Conservation (phyloP, 495 filamentous ascomycete genomes). For the Penicillium lagena region DNA sequence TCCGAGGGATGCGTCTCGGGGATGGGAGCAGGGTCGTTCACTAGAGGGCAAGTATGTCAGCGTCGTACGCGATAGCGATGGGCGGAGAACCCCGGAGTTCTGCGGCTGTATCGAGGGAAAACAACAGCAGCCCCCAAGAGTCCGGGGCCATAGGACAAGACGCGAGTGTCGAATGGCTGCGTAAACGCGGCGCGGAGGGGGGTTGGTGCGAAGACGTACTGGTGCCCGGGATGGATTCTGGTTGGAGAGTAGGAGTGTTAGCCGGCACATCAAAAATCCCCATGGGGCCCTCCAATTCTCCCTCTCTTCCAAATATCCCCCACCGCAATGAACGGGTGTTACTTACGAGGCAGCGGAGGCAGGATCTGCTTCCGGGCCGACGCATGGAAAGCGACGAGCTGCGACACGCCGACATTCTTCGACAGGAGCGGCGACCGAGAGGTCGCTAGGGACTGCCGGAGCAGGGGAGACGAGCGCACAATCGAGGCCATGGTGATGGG, state of each 20-base stretch:
- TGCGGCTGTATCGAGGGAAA: neutral
- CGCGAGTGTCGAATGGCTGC: too few species aligned
- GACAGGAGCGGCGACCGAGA: conserved; percentile 31
- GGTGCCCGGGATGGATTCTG: conserved; percentile 73
- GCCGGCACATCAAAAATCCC: conserved; percentile 2
- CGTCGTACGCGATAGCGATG: neutral
- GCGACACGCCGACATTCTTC: conserved; percentile 36
- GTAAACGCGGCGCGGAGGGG: neutral
- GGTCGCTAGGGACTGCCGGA: conserved; percentile 33
- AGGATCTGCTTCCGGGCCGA: conserved; percentile 61
- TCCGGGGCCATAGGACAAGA: too few species aligned
- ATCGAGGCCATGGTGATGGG: conserved; percentile 38
- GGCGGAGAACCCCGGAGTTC: neutral
- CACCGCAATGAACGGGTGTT: too few species aligned
- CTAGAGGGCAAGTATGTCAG: conserved; percentile 27
- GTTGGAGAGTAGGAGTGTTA: conserved; percentile 9
- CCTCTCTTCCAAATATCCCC: too few species aligned
- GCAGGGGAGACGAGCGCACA: conserved; percentile 30
- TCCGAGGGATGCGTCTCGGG: conserved; percentile 64
- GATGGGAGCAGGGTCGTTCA: conserved; percentile 82
- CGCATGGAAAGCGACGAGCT: conserved; percentile 66
- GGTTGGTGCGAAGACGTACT: conserved; percentile 45
- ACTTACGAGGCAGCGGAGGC: conserved; percentile 62
- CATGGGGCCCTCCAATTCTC: neutral
- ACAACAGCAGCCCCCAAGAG: neutral